Conservation (phyloP, 768 basidiomycete species). For the Rhodotorula kratochvilovae region DNA sequence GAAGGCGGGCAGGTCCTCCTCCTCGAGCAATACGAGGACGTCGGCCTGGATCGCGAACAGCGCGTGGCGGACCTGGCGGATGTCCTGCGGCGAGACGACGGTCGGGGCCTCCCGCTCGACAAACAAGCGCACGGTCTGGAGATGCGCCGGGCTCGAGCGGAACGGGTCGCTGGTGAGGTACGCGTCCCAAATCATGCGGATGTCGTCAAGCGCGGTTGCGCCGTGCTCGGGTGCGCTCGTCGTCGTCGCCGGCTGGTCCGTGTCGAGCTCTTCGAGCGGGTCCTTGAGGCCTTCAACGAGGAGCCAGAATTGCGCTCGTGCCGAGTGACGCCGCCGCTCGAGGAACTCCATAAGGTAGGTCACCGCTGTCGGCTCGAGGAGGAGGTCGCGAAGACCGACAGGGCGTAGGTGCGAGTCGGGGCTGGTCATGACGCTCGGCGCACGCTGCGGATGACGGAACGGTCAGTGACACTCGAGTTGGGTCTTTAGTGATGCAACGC, state of each 20-base stretch:
- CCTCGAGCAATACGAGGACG: slow-evolving; percentile 82
- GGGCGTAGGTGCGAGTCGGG: slow-evolving; percentile 39
- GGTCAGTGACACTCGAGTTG: background rate
- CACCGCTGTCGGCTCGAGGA: slow-evolving; percentile 80
- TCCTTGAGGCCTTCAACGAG: slow-evolving; percentile 97
- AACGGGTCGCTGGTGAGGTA: slow-evolving; percentile 65
- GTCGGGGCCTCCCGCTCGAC: slow-evolving; percentile 49
- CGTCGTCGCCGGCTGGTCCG: slow-evolving; percentile 52
- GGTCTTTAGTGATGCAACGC: background rate
- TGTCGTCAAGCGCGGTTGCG: slow-evolving; percentile 71
- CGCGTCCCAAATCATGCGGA: slow-evolving; percentile 78
- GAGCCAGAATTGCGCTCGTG: slow-evolving; percentile 94
- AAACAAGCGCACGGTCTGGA: slow-evolving; percentile 66
- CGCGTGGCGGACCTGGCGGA: slow-evolving; percentile 63
- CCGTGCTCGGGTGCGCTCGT: slow-evolving; percentile 42
- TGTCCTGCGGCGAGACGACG: slow-evolving; percentile 43
- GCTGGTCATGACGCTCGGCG: slow-evolving; percentile 42
- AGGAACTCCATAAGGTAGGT: slow-evolving; percentile 98
- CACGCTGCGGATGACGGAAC: slow-evolving; percentile 18
- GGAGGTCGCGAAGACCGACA: slow-evolving; percentile 68
- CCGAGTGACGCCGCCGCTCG: slow-evolving; percentile 77
- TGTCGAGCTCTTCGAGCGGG: slow-evolving; percentile 75
- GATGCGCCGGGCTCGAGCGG: slow-evolving; percentile 65
- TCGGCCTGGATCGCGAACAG: slow-evolving; percentile 80
- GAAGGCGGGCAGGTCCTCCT: slow-evolving; percentile 80